These are phyloP conservation scores for Stylonectria norvegica DNA, from an alignment of 2,329 filamentous ascomycete species.

Conservation along the genomic window DNA sequence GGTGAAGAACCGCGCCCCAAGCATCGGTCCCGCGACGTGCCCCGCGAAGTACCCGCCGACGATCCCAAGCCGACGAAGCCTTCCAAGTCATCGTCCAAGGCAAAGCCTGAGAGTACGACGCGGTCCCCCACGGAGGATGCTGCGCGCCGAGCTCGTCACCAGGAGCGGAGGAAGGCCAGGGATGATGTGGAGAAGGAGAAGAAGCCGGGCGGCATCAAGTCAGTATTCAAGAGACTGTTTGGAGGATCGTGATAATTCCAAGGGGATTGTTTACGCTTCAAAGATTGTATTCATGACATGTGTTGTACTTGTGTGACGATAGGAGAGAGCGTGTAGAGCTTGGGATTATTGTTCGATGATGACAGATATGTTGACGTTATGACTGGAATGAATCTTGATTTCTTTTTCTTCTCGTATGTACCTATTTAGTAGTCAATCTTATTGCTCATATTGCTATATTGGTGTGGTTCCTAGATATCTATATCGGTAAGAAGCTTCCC, in stretches of 20 bases:
- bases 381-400: constrained; percentile 13
- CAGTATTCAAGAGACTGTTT: constrained; percentile 31
- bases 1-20: constrained; percentile 17
- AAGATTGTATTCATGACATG: constrained; percentile 22
- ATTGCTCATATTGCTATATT: no score
- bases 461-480: no score
- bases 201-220: constrained; percentile 30
- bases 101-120: constrained; percentile 23
- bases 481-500: not conserved
- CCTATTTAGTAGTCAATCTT: no score
- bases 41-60: constrained; percentile 18
- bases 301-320: constrained; percentile 24
- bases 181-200: constrained; percentile 31
- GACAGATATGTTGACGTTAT: constrained; percentile 13
- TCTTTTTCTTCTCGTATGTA: constrained; percentile 2
- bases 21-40: not conserved
- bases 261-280: constrained; percentile 13
- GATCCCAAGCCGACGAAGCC: constrained; percentile 7
- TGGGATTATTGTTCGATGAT: constrained; percentile 11
- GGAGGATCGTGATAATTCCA: constrained; percentile 19
- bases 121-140: constrained; percentile 29
- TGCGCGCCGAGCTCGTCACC: constrained; percentile 33
- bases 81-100: constrained; percentile 17
- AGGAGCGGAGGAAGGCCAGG: constrained; percentile 31
- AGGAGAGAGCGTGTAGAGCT: constrained; percentile 13